Evolutionary conservation across 2,329 filamentous ascomycete genomes (phyloP).

Genomic region (Stagonosporopsis tanaceti): DNA sequence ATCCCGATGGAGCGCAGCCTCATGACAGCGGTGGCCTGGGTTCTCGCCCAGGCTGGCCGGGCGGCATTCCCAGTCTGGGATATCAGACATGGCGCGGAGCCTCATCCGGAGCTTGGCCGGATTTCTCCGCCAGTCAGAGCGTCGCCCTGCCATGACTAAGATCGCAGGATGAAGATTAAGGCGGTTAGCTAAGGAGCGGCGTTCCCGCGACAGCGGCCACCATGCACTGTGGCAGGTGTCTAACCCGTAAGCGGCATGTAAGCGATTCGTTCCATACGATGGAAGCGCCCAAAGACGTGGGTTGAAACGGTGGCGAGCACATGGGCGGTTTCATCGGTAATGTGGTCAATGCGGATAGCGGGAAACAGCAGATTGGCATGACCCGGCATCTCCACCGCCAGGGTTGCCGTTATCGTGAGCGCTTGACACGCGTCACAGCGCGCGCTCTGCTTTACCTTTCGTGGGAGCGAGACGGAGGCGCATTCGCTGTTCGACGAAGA

Average conservation of each 20-base stretch:
- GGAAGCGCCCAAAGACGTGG: constrained; percentile 42
- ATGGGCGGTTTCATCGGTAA: constrained; percentile 45
- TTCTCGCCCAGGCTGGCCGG: constrained; percentile 27
- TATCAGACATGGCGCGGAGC: constrained; percentile 28
- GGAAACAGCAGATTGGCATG: constrained; percentile 18
- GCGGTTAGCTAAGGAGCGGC: constrained; percentile 24
- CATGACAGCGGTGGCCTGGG: constrained; percentile 29
- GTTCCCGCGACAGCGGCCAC: constrained; percentile 35
- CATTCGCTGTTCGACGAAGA: not conserved
- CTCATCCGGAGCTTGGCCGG: constrained; percentile 30
- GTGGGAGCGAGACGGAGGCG: not conserved
- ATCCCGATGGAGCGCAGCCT: constrained; percentile 27
- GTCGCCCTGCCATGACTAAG: constrained; percentile 16
- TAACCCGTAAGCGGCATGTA: constrained; percentile 25
- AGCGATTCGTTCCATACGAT: constrained; percentile 32
- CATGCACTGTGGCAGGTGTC: constrained; percentile 26
- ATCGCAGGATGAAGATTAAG: constrained; percentile 28
- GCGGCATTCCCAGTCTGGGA: constrained; percentile 24
- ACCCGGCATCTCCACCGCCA: constrained; percentile 1
- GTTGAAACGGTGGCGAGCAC: constrained; percentile 44
- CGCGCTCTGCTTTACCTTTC: constrained; percentile 9
- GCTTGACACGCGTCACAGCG: constrained; percentile 11
- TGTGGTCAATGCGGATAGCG: constrained; percentile 32
- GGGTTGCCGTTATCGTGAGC: constrained; percentile 5
- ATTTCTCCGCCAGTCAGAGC: constrained; percentile 41